Evolutionary conservation across 148 eudicot genomes (phyloP).

Genomic region (Silene latifolia): DNA sequence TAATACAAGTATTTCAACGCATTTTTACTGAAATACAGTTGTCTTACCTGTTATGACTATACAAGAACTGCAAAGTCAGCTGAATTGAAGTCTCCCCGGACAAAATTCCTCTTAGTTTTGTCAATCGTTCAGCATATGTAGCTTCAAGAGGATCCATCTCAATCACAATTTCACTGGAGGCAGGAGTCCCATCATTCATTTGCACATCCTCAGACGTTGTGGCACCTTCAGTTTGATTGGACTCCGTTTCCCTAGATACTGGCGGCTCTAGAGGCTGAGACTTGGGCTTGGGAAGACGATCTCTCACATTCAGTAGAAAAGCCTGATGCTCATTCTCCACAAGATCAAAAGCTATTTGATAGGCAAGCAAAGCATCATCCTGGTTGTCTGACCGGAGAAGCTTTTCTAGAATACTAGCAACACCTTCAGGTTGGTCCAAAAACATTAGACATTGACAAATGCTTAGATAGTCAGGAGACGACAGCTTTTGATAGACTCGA

Average conservation of each 20-base stretch:
- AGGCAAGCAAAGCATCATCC: conserved; percentile 84
- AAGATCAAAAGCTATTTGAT: conserved; percentile 93
- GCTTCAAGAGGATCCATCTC: conserved; percentile 67
- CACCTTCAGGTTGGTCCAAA: conserved; percentile 71
- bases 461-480: conserved; percentile 87
- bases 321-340: conserved; percentile 98
- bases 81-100: conserved; percentile 97
- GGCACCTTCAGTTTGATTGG: conserved; percentile 43
- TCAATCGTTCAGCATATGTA: conserved; percentile 66
- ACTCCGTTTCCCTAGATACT: conserved; percentile 43
- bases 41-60: conserved; percentile 87
- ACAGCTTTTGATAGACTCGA: conserved; percentile 66
- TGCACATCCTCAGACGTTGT: conserved; percentile 64
- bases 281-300: conserved; percentile 56
- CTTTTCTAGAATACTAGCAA: conserved; percentile 77
- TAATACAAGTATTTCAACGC: not conserved
- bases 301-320: conserved; percentile 75
- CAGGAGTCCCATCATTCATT: conserved; percentile 61
- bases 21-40: not conserved
- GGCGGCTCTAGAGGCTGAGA: conserved; percentile 39
- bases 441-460: conserved; percentile 98
- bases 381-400: conserved; percentile 65
- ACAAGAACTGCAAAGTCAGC: conserved; percentile 81
- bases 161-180: conserved; percentile 24
- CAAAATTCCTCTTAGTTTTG: conserved; percentile 76